Evolutionary conservation across 2,329 filamentous ascomycete genomes (phyloP), one percentile per base, ranked within the genome.

Genomic region (Aspergillus bombycis): DNA sequence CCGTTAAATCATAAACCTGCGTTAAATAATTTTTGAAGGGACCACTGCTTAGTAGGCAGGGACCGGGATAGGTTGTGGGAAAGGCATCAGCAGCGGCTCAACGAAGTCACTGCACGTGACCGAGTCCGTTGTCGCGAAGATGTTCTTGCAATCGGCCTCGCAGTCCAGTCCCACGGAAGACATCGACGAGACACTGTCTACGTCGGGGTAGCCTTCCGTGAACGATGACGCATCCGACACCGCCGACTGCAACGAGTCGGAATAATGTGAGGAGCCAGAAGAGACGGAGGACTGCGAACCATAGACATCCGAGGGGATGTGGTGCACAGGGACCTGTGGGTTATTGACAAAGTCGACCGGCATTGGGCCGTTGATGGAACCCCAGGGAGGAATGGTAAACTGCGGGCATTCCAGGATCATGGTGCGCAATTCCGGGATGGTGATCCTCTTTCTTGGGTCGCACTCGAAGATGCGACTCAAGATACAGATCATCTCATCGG

Each of bases 401-500:
- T 84, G 83, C 36, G 89, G 83, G 82, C 94, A 97, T 67, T 88
- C 85, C 72, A 90, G 77, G 75, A 98, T 95, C 75, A 90, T 83
- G 69, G 87, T 84, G 73, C 91, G 89, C 61, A 99, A 86, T 79
- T 97, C 91, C 61, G 88, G 81, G 67, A 99, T 86, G 62, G 89
- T 90, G 74, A 96, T 94, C 77, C 95, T 86, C 76, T 92, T 88
- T 72, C 89, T 85, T 62, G 95, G 94, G 79, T 95, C 89, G 77
- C 89, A 88, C 74, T 94, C 90, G 78, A 99, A 99, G 72, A 98
- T 91, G 74, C 91, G 88, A 69, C 88, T 89, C 72, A 99, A 82
- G 68, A 99, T 96, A 75, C 87, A 84, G 81, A 97, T 94, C 77
- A 98, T 85, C 75, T 97, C 94, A 75, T 92, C 85, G 61, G 95